phyloP scores from a whole-genome alignment of 164 flowering plant genomes.

The Magnolia changhungtana region DNA sequence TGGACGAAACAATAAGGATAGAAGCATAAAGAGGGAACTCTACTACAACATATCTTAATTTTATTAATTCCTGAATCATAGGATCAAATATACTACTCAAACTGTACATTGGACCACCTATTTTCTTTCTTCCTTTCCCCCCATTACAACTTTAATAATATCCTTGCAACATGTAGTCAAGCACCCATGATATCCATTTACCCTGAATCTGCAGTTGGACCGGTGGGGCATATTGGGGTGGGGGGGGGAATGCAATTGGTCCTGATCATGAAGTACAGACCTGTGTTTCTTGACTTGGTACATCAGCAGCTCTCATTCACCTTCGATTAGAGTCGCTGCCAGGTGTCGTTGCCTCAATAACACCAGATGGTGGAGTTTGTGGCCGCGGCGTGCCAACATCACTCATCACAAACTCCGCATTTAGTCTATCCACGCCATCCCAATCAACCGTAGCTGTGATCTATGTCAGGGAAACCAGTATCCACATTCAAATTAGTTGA shows the following conservation, averaged over 20 bases:
- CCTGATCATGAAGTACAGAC: constrained; percentile 8
- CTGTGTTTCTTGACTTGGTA: constrained; percentile 5
- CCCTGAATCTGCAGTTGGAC: background rate
- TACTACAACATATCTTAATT: constrained; percentile 10
- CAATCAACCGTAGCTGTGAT: constrained; percentile 52
- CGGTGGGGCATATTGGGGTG: too few species aligned
- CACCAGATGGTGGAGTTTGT: constrained; percentile 49
- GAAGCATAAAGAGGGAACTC: background rate
- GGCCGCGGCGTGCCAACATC: constrained; percentile 41
- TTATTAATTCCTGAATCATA: constrained; percentile 15
- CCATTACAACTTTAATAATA: background rate
- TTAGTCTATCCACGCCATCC: constrained; percentile 43
- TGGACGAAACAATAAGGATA: background rate
- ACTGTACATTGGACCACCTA: constrained; percentile 17
- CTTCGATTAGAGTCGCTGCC: constrained; percentile 22
- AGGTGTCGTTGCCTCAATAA: constrained; percentile 38
- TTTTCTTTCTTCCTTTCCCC: constrained; percentile 3
- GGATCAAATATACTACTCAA: constrained; percentile 15
- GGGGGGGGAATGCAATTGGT: background rate
- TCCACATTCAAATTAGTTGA: background rate
- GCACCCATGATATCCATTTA: background rate
- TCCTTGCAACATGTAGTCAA: background rate
- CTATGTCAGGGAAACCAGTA: constrained; percentile 29
- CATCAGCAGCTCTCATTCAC: constrained; percentile 11
- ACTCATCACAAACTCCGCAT: constrained; percentile 34